Base-by-base conservation (phyloP, 495 filamentous ascomycete genomes). In the Penicillium canescens region DNA sequence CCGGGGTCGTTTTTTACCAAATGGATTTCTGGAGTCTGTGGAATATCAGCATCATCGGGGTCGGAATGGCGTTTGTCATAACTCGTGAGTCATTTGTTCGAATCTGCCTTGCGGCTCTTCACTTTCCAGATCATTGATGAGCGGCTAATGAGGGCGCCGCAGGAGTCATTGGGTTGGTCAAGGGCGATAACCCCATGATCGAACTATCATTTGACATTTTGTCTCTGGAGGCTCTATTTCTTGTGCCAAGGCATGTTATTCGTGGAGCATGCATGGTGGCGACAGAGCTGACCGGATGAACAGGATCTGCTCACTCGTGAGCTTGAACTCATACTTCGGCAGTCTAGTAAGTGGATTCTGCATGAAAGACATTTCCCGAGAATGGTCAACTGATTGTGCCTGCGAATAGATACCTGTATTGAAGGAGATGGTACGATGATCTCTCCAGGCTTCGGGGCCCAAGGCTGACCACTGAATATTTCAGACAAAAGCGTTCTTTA, bases 21-120 rank as follows among this genome's bases (percentile, higher is more conserved):
- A 83, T 87, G 42, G 91, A 95, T 62, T 89, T 96, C 51, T 97
- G 92, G 92, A 93, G 87, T 57, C 65, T 90, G 20, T 96, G 92
- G 78, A 93, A 97, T 63, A 65, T 96, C 50, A 84, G 82, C 36
- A 96, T 97, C 57, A 93, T 96, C 24, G 71, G 81, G n/a, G 89
- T 92, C 20, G 92, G 91, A 3, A 61, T 86, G 35, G 78, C 81
- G 11, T 97, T 89, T 70, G 78, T 91, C 31, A 69, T 87, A 23
- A 66, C 85, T 28, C 79, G 91, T 92, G 78, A 78, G 86, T 77
- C 53, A 56, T 46, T n/a, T 42, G 12, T 26, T 24, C n/a, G 18
- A 63, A 55, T 60, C 46, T 50, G 39, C 57, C 55, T 63, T 53
- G 52, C 28, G 49, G 39, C 18, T 43, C 31, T 10, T 42, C 4